Percentiles rank a stretch among this genome's conserved stretches.
phyloP scores from a whole-genome alignment of 2,329 filamentous ascomycete genomes.

The Pezicula radicicola region DNA sequence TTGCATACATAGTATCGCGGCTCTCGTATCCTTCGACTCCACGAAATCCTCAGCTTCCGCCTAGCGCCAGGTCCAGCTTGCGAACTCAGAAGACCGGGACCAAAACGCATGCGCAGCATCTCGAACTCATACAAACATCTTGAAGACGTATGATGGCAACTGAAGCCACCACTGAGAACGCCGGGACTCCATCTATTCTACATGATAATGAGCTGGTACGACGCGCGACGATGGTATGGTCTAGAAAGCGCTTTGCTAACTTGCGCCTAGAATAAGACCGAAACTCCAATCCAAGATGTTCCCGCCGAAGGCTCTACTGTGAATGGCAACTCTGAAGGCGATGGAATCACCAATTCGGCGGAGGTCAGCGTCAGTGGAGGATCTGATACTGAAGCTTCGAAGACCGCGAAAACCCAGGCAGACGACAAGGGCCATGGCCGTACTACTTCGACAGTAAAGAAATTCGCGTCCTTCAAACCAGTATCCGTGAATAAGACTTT shows the following conservation, averaged over 20 bases:
- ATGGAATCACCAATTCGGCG: conserved; percentile 57
- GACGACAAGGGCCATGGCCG: conserved; percentile 58
- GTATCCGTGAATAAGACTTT: conserved; percentile 85
- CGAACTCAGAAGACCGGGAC: conserved; percentile 19
- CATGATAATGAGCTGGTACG: conserved; percentile 29
- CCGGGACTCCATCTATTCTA: conserved; percentile 27
- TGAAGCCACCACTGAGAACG: conserved; percentile 53
- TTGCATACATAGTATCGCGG: conserved; percentile 2
- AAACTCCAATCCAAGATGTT: conserved; percentile 49
- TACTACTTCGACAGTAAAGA: conserved; percentile 62
- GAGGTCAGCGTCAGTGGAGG: conserved; percentile 70
- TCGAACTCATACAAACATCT: conserved; percentile 25
- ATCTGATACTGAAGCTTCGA: conserved; percentile 73
- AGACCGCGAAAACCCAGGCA: conserved; percentile 50
- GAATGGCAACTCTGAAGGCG: conserved; percentile 46
- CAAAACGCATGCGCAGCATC: conserved; percentile 28
- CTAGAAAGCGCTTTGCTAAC: conserved; percentile 13
- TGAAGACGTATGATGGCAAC: conserved; percentile 63
- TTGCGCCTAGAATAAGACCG: conserved; percentile 31
- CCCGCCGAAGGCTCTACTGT: conserved; percentile 33
- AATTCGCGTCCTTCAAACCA: conserved; percentile 76
- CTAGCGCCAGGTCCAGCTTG: conserved; percentile 13
- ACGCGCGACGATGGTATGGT: neutral
- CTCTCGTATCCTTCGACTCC: conserved; percentile 1
- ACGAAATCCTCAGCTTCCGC: neutral